Percentiles rank a stretch among this genome's conserved stretches.
Conservation (phyloP, 2,329 filamentous ascomycete genomes). For the Monosporascus sp. region DNA sequence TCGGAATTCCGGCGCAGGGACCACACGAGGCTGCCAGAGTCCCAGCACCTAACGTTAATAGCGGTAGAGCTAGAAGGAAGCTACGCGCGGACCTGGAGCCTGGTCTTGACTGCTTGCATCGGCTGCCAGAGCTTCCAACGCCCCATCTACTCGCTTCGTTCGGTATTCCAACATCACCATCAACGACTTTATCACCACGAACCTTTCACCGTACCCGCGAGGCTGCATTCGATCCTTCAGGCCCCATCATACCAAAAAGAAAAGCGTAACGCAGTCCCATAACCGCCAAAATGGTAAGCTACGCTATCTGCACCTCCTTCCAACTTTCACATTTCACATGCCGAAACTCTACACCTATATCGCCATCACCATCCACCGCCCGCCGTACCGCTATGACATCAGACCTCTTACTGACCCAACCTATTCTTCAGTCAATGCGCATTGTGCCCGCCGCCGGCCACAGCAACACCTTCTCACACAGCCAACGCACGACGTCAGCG, state of each 20-base stretch:
- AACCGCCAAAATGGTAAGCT: conserved; percentile 46
- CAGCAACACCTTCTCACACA: conserved; percentile 61
- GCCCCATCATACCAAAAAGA: not conserved
- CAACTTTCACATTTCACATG: not conserved
- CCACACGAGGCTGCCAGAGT: not conserved
- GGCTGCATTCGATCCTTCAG: not conserved
- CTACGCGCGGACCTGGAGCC: conserved; percentile 1
- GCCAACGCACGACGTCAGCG: conserved; percentile 59
- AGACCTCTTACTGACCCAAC: conserved; percentile 1
- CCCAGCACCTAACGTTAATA: not conserved
- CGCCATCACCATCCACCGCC: conserved; percentile 7
- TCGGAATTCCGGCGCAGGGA: not conserved
- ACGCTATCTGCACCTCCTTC: not conserved
- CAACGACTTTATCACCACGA: no score
- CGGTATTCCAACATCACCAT: no score
- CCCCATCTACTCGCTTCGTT: no score
- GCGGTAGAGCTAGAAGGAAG: not conserved
- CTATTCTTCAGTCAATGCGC: conserved; percentile 67
- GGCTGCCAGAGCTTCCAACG: not conserved
- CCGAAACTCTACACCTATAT: not conserved
- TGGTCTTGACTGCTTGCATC: not conserved
- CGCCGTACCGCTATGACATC: not conserved
- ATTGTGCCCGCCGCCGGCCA: conserved; percentile 71
- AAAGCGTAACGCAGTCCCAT: conserved; percentile 1
- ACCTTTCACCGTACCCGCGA: no score